Percentiles rank a stretch among this genome's conserved stretches.
Evolutionary conservation across 345 rosid genomes (phyloP).

Genomic region (Syzygium aromaticum): DNA sequence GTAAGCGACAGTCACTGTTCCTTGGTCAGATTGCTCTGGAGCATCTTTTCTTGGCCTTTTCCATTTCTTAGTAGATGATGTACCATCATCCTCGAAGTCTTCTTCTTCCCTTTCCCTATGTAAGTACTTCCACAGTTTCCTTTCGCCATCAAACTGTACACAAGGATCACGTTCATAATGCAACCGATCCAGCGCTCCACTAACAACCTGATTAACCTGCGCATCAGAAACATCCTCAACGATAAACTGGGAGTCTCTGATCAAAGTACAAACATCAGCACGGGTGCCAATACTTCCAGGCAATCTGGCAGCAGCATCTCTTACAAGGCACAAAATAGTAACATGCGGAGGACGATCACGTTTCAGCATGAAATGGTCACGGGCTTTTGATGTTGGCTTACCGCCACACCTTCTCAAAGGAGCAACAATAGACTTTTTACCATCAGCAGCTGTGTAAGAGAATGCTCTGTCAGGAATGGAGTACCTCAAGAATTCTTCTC

Average conservation of each 20-base stretch:
- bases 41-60: slow-evolving; percentile 92
- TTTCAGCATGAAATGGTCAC: slow-evolving; percentile 99
- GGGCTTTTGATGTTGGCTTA: slow-evolving; percentile 98
- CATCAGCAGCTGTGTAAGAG: slow-evolving; percentile 96
- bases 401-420: slow-evolving; percentile 99
- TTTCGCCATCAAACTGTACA: slow-evolving; percentile 83
- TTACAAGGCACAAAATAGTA: slow-evolving; percentile 92
- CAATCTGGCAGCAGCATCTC: slow-evolving; percentile 97
- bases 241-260: slow-evolving; percentile 83
- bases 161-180: slow-evolving; percentile 99
- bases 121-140: slow-evolving; percentile 96
- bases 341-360: slow-evolving; percentile 99
- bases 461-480: slow-evolving; percentile 99
- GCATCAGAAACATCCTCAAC: slow-evolving; percentile 93
- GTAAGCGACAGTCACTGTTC: slow-evolving; percentile 57
- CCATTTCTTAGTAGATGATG: slow-evolving; percentile 99
- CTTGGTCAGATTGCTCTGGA: slow-evolving; percentile 76
- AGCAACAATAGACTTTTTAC: slow-evolving; percentile 91
- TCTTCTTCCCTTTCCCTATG: slow-evolving; percentile 98
- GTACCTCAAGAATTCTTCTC: slow-evolving; percentile 86
- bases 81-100: slow-evolving; percentile 99
- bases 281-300: slow-evolving; percentile 99
- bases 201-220: slow-evolving; percentile 92
- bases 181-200: slow-evolving; percentile 98
- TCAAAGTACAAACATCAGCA: slow-evolving; percentile 98